Base-by-base conservation (phyloP, 306 rosid genomes). In the Quercus variabilis region DNA sequence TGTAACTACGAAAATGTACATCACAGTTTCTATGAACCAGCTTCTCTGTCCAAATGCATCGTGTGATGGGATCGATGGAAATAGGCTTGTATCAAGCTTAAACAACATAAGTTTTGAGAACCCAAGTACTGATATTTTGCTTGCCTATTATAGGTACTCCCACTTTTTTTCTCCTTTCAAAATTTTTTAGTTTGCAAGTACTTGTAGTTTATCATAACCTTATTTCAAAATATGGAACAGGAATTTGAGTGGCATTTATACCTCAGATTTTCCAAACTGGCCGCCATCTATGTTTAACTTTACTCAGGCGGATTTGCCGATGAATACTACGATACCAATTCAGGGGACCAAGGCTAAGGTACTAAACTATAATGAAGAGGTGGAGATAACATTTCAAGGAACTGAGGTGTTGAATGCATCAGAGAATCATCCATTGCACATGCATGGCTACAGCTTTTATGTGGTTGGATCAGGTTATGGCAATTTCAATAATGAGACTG, bases 21-120 rank as follows among this genome's bases (percentile, higher is more conserved):
- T 62, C 6, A 75, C 92, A 0, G 6, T 86, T 65, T 85, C 92
- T 4, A n/a, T 88, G 5, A 74, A 87, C 58, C 21, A 80, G 59
- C 38, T 2, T 88, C 89, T 49, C 14, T 41, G 46, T 41, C 46
- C 46, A 41, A 41, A 41, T 41, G 46, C 46, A 41, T 41, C 46
- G 12, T 41, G 46, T 41, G 46, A 41, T 41, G 46, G 46, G 3
- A 41, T 41, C 46, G 0, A 41, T 41, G 46, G 17, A 49, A 49
- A 49, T 75, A 59, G 4, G 72, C 89, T 52, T 41, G 0, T 2
- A 41, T 28, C 92, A 4, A 84, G 82, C 71, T 21, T 90, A 78
- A 88, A 81, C 81, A 90, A 88, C 86, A 78, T 83, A 70, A 88
- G 88, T 31, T 90, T 85, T 57, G 74, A 38, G 19, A 6, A 18